These are phyloP conservation scores for Teratosphaeria viscida DNA, from an alignment of 2,329 filamentous ascomycete genomes.

Conservation along the genomic window DNA sequence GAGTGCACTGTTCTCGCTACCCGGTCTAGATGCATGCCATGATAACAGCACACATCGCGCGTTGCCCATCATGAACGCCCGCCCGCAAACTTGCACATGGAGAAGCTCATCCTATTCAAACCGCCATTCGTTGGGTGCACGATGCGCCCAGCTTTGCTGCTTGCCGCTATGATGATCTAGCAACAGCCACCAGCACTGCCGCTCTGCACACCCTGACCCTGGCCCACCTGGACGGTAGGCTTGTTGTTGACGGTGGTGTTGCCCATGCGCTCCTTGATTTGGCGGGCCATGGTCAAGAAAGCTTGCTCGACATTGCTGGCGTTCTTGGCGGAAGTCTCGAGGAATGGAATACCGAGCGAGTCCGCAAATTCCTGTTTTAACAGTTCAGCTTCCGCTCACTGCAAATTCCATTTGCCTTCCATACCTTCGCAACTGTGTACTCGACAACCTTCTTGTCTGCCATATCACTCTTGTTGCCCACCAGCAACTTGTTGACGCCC, in stretches of 20 bases:
- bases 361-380: slow-evolving; percentile 81
- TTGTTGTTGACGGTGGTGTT: slow-evolving; percentile 97
- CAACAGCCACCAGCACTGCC: slow-evolving; percentile 82
- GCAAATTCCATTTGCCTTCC: slow-evolving; percentile 16
- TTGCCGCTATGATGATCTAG: slow-evolving; percentile 41
- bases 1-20: neutral
- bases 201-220: slow-evolving; percentile 86
- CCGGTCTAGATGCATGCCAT: neutral
- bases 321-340: slow-evolving; percentile 99
- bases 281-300: slow-evolving; percentile 98
- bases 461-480: slow-evolving; percentile 99
- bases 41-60: neutral
- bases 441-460: slow-evolving; percentile 99
- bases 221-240: slow-evolving; percentile 90
- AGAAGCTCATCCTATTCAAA: neutral
- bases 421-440: slow-evolving; percentile 97
- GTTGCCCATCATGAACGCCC: neutral
- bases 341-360: slow-evolving; percentile 96
- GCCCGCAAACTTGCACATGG: neutral
- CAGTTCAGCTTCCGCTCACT: slow-evolving; percentile 9
- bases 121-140: neutral
- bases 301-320: slow-evolving; percentile 99
- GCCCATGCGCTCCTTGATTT: slow-evolving; percentile 99
- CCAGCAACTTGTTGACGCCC: slow-evolving; percentile 97
- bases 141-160: neutral